Evolutionary conservation across 371 early-diverging fungal species (phyloP), one percentile per base, ranked within the genome.

Genomic region (Mucor piriformis): DNA sequence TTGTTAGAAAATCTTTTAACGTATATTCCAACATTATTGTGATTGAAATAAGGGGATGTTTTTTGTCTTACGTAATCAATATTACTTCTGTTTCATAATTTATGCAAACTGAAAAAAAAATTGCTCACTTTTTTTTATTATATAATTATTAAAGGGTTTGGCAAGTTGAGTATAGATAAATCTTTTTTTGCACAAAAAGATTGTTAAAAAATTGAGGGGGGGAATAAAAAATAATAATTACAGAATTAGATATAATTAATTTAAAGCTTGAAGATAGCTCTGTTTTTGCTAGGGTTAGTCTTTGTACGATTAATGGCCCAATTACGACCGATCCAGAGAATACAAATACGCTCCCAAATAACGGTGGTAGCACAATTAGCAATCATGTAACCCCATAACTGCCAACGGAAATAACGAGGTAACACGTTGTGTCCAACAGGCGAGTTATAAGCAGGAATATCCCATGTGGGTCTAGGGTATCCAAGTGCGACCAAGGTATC

Each of bases 341-440:
- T 79, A 15, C 83, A 72, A 29, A 84, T 57, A 54, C 73, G 74
- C 46, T 85, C 85, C 68, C 74, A 85, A 25, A 72, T 47, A 20
- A 80, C 49, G 32, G 70, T 77, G 16, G 67, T 54, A 11, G 67
- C 65, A 18, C 73, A 70, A 18, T 83, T 83, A 27, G 57, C 67
- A 21, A 67, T 10, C 12, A 52, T 25, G 7, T 43, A 67, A 8
- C 72, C 83, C 84, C 85, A 86, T 42, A 93, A 73, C 29, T 72
- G 67, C 81, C 81, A 85, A 27, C 93, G 79, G 76, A 89, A 90
- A 34, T 56, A 55, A 18, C 54, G 60, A 10, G 92, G 92, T 71
- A 92, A 61, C 6, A 91, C 84, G 44, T 91, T 91, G 62, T 89
- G 87, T 13, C 89, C 89, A 2, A 75, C 53, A 16, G 76, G 76